Evolutionary conservation across 352 stramenopile species (phyloP), one percentile per base, ranked within the genome.

Genomic region (Phytophthora meadii): DNA sequence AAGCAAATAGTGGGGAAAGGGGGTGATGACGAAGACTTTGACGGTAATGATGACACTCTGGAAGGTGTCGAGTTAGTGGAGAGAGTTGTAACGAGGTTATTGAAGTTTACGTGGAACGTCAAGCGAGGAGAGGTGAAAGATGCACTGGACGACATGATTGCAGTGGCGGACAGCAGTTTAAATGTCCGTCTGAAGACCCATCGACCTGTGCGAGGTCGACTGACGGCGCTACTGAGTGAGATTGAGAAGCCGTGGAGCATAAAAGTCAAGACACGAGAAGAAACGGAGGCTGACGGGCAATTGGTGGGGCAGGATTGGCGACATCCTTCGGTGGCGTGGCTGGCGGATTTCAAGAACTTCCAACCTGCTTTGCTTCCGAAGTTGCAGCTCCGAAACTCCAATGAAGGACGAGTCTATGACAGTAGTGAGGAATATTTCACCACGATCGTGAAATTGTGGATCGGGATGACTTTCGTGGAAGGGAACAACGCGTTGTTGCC

Each of bases 381-480:
- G 45, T 84, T 97, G 76, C 89, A 94, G 55, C 73, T 84, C 5
- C 68, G 74, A 14, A 54, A 47, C 4, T 53, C 55, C 0, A 74
- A 57, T 11, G 61, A 65, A 49, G 76, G 70, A 2, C 74, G 73
- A 15, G 82, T 97, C 10, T 97, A 94, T 49, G 69, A 92, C 24
- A 89, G 70, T 3, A 74, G 72, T 5, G 78, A 92, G 5, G 79
- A 97, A 32, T 97, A 97, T 39, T 93, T 95, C 40, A 39, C 77
- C 32, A 90, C 77, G 25, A 87, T 88, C 25, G 73, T 91, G 27
- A 77, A 85, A 50, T 53, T 97, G 9, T 94, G 87, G 87, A 82
- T 91, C 22, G 89, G 84, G 2, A 96, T 97, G 88, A 93, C 89
- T 1, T 97, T 97, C 69, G 70, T 89, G 2, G 89, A 96, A 70